These are phyloP conservation scores for Herpomyces periplanetae DNA, from an alignment of 2,329 filamentous ascomycete genomes.

Conservation along the genomic window DNA sequence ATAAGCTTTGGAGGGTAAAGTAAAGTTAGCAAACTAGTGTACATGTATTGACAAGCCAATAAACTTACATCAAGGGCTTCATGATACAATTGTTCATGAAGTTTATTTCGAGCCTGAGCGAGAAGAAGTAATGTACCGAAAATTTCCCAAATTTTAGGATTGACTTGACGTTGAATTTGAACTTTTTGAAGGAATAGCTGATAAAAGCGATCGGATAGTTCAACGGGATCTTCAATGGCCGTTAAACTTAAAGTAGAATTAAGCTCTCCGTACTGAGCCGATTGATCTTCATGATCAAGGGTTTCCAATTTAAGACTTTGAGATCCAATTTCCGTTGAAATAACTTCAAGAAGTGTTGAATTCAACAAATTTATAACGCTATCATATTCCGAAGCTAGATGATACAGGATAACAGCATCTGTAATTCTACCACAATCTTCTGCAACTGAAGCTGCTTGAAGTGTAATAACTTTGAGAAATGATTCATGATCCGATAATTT, in stretches of 20 bases:
- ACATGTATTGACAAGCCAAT: too few relatives aligned
- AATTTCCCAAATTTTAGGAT: constrained; percentile 15
- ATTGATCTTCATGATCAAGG: constrained; percentile 15
- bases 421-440: constrained; percentile 77
- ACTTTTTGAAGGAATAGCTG: constrained; percentile 18
- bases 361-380: constrained; percentile 69
- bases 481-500: constrained; percentile 37
- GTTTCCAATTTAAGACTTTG: constrained; percentile 18
- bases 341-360: constrained; percentile 51
- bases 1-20: constrained; percentile 36
- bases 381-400: constrained; percentile 77
- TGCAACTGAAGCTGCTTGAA: constrained; percentile 61
- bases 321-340: constrained; percentile 15
- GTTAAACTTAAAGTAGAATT: constrained; percentile 15
- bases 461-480: constrained; percentile 61
- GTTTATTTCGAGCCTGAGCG: constrained; percentile 17
- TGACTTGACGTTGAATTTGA: constrained; percentile 18
- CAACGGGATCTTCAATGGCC: constrained; percentile 22
- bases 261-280: constrained; percentile 10
- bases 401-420: constrained; percentile 72
- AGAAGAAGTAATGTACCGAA: constrained; percentile 18
- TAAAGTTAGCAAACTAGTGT: too few relatives aligned
- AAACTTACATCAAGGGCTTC: constrained; percentile 20
- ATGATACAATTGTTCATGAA: constrained; percentile 18
- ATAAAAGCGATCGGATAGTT: constrained; percentile 21